A percentile compares a stretch with the other conserved stretches of the same genome.
phyloP scores from a whole-genome alignment of 805 yeast genomes.

The Jamesozyma piceae region DNA sequence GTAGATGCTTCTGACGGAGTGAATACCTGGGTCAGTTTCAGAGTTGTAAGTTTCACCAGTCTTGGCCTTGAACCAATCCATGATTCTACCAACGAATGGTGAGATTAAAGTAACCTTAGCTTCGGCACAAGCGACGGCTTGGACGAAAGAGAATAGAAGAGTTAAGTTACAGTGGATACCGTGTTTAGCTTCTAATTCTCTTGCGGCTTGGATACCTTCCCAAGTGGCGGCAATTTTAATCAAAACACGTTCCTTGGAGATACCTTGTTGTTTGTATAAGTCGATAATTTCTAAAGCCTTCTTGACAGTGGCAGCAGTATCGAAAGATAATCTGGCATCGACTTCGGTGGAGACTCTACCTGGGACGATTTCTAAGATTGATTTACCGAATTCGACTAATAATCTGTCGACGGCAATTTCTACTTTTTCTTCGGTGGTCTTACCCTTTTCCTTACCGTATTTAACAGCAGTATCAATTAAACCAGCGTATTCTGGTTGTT shows the following conservation, averaged over 20 bases:
- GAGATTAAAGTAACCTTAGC: constrained; percentile 93
- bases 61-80: constrained; percentile 94
- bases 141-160: constrained; percentile 85
- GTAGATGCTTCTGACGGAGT: constrained; percentile 78
- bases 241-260: constrained; percentile 78
- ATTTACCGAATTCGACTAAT: constrained; percentile 91
- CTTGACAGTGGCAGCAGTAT: constrained; percentile 85
- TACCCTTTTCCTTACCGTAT: constrained; percentile 62
- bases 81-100: constrained; percentile 97
- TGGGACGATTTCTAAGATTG: constrained; percentile 88
- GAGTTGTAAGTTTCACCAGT: constrained; percentile 81
- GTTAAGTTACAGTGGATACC: constrained; percentile 93
- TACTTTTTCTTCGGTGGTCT: constrained; percentile 50
- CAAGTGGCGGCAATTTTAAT: constrained; percentile 97
- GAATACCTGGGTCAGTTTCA: constrained; percentile 88
- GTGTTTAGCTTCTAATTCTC: constrained; percentile 83
- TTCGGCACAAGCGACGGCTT: constrained; percentile 99
- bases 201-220: constrained; percentile 99
- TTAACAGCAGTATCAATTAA: constrained; percentile 86
- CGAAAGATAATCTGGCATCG: constrained; percentile 94
- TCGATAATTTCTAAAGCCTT: constrained; percentile 89
- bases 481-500: constrained; percentile 79
- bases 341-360: constrained; percentile 99
- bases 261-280: constrained; percentile 78
- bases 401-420: constrained; percentile 80